Conservation (phyloP, 2,329 filamentous ascomycete species). For the Epichloe sibirici region DNA sequence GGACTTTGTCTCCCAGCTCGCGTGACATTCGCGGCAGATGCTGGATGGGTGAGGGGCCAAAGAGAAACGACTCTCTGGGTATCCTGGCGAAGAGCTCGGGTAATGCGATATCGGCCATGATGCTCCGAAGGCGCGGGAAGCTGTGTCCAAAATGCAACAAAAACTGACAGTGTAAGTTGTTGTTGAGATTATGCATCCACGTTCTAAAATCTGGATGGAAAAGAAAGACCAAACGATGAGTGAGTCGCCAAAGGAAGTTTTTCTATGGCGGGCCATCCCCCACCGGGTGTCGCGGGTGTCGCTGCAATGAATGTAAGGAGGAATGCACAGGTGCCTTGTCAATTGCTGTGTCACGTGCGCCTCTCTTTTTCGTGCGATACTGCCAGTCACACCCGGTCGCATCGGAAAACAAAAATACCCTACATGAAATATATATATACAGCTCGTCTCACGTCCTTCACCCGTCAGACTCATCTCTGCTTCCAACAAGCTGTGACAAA, state of each 20-base stretch:
- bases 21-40: slow-evolving; percentile 50
- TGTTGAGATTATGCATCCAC: too few species aligned
- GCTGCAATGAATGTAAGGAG: too few species aligned
- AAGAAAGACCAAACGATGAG: too few species aligned
- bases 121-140: background rate
- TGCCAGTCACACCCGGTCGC: slow-evolving; percentile 80
- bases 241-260: too few species aligned
- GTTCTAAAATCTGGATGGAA: too few species aligned
- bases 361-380: too few species aligned
- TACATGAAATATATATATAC: background rate
- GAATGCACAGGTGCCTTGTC: too few species aligned
- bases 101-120: slow-evolving; percentile 19
- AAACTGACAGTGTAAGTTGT: too few species aligned
- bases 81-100: slow-evolving; percentile 52
- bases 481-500: background rate
- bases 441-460: background rate
- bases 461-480: background rate
- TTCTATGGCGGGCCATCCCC: too few species aligned
- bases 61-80: slow-evolving; percentile 47
- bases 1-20: slow-evolving; percentile 45
- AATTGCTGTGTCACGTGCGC: too few species aligned
- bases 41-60: slow-evolving; percentile 58
- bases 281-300: too few species aligned
- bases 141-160: too few species aligned
- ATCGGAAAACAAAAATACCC: slow-evolving; percentile 48